A percentile compares a stretch with the other conserved stretches of the same genome.
Evolutionary conservation across 2,329 filamentous ascomycete genomes (phyloP).

Genomic region (Paracoccidioides lutzii): DNA sequence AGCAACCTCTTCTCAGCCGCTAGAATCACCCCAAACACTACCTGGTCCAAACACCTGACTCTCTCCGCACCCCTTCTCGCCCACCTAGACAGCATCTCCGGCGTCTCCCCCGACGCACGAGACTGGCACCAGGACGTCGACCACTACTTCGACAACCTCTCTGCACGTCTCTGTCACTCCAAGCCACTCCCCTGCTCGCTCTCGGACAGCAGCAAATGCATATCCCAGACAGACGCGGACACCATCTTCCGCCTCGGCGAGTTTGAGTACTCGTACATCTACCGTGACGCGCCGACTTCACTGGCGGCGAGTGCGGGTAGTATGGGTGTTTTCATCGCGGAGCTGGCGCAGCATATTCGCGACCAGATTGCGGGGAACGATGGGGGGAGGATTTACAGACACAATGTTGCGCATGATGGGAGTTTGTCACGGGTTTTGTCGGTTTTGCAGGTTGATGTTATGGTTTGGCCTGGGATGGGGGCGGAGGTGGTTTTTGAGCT

Average conservation of each 20-base stretch:
- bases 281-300: constrained; percentile 52
- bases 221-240: constrained; percentile 51
- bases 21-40: constrained; percentile 32
- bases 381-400: constrained; percentile 44
- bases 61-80: constrained; percentile 43
- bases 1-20: constrained; percentile 34
- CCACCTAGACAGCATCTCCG: constrained; percentile 54
- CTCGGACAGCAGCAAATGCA: constrained; percentile 38
- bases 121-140: constrained; percentile 58
- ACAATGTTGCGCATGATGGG: constrained; percentile 74
- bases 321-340: constrained; percentile 62
- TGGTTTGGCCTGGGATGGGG: constrained; percentile 81
- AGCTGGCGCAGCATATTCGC: constrained; percentile 55
- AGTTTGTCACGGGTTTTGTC: constrained; percentile 54
- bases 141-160: constrained; percentile 77
- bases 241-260: constrained; percentile 62
- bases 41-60: constrained; percentile 54
- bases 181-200: constrained; percentile 59
- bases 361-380: constrained; percentile 34
- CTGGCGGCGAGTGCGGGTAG: constrained; percentile 49
- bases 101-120: constrained; percentile 41
- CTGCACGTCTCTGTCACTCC: constrained; percentile 61
- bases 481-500: constrained; percentile 66
- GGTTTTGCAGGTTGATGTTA: constrained; percentile 57
- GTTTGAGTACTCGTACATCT: constrained; percentile 70